These are phyloP conservation scores for Oleoguttula mirabilis DNA, from an alignment of 495 filamentous ascomycete genomes.

Conservation along the genomic window DNA sequence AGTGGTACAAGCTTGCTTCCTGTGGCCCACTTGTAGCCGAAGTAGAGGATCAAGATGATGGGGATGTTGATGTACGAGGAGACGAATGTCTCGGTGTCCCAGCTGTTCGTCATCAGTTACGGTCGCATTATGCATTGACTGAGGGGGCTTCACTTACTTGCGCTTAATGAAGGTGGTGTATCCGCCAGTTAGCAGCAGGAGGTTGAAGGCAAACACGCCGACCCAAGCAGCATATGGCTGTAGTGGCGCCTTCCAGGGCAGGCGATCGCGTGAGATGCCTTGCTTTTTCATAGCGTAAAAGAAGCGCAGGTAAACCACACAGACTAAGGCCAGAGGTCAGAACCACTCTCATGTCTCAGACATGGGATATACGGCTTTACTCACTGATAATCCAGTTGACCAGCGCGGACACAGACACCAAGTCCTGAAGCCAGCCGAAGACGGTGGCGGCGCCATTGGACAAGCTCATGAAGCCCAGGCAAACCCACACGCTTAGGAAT, in stretches of 20 bases:
- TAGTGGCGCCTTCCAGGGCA: constrained; percentile 46
- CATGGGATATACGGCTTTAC: no score
- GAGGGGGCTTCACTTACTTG: neutral
- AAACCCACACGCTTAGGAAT: constrained; percentile 22
- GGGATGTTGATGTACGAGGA: constrained; percentile 50
- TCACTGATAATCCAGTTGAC: constrained; percentile 47
- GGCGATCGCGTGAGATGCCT: constrained; percentile 39
- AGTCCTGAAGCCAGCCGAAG: constrained; percentile 30
- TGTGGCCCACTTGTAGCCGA: constrained; percentile 44
- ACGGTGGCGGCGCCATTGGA: constrained; percentile 37
- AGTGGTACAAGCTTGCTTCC: constrained; percentile 36
- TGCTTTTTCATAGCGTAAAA: constrained; percentile 43
- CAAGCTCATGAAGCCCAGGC: constrained; percentile 48
- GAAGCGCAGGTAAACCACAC: constrained; percentile 39
- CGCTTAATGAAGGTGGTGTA: constrained; percentile 37
- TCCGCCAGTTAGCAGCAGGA: constrained; percentile 44
- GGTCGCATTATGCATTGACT: neutral
- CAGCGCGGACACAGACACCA: constrained; percentile 32
- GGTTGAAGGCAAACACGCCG: constrained; percentile 43
- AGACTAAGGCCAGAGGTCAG: no score
- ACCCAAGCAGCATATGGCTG: constrained; percentile 53
- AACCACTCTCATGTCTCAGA: no score
- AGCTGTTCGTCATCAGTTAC: constrained; percentile 23
- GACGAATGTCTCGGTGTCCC: constrained; percentile 39
- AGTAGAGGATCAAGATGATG: constrained; percentile 44